Conservation (phyloP, 2,329 filamentous ascomycete genomes). For the Metarhizium anisopliae region DNA sequence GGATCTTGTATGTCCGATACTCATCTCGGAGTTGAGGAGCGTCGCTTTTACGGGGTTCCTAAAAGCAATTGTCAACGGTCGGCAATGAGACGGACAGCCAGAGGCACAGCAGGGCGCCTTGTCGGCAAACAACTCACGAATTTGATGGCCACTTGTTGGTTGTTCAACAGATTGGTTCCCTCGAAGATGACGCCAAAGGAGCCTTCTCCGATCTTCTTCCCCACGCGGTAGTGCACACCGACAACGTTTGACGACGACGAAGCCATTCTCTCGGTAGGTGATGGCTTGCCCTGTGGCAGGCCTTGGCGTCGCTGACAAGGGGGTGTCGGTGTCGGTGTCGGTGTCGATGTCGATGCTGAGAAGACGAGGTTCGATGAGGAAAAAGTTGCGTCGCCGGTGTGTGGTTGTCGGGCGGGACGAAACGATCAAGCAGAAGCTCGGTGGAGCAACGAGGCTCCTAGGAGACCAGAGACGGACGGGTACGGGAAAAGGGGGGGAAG, state of each 20-base stretch:
- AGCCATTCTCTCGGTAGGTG: slow-evolving; percentile 49
- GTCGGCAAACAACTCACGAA: slow-evolving; percentile 57
- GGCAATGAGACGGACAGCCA: slow-evolving; percentile 3
- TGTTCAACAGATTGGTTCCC: slow-evolving; percentile 96
- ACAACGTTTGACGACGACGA: slow-evolving; percentile 94
- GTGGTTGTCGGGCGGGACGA: slow-evolving; percentile 1
- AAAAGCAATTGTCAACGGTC: slow-evolving; percentile 5
- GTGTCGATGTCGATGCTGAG: not conserved
- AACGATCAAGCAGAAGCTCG: slow-evolving; percentile 9
- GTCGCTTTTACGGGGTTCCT: slow-evolving; percentile 98
- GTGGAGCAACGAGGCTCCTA: slow-evolving; percentile 11
- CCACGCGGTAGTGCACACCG: slow-evolving; percentile 95
- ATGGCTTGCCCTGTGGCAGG: slow-evolving; percentile 4
- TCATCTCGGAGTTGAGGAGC: slow-evolving; percentile 96
- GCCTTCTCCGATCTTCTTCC: slow-evolving; percentile 98
- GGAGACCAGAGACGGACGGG: slow-evolving; percentile 1
- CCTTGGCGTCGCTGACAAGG: slow-evolving; percentile 5
- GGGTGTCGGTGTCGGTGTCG: not conserved
- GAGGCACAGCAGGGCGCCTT: not conserved
- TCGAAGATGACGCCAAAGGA: slow-evolving; percentile 99
- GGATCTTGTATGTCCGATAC: slow-evolving; percentile 98
- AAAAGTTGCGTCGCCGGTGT: slow-evolving; percentile 5
- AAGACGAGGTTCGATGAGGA: not conserved
- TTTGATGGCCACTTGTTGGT: slow-evolving; percentile 98
- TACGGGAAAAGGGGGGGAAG: slow-evolving; percentile 7